Evolutionary conservation across 176 grass and related monocot genomes (phyloP), one percentile per base, ranked within the genome.

Genomic region (Dendrocalamus sinicus): DNA sequence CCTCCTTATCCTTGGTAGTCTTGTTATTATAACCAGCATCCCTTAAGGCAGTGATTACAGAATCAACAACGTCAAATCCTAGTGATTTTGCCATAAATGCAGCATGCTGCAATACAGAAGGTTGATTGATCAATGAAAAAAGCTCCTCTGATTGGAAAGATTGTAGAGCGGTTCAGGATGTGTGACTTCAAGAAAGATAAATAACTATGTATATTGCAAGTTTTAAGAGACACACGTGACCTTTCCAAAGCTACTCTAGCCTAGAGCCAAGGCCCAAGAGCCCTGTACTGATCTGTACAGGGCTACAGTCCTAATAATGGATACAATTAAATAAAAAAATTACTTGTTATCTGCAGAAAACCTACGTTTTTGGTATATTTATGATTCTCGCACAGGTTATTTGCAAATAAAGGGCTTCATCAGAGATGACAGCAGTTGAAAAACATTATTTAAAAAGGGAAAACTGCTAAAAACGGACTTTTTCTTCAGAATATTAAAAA

Each of bases 21-120:
- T 72, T 59, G 37, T 95, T 90, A 79, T 61, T 66, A 24, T 92
- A 95, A 46, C 91, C 91, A 70, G 96, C 88, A 76, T 92, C 52
- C 41, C 5, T 82, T 63, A 98, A 85, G 65, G 91, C 83, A 44
- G 81, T 75, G 39, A 47, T 89, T 66, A 95, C 81, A 32, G 32
- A 20, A 58, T 53, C 79, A 60, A 92, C 75, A 15, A 94, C 80
- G 40, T 85, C 78, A 55, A 89, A 58, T 62, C 91, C 88, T 91
- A 94, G 70, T 35, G 89, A 54, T 78, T 83, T 28, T 7, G 61
- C 84, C 72, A 95, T 35, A 87, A 91, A 98, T 78, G 58, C 58
- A 24, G 94, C 93, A 54, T 92, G 11, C 96, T 98, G 93, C 71
- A 52, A 44, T 14, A 91, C 17, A 61, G 74, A 86, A 71, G 51